phyloP scores from a whole-genome alignment of 768 basidiomycete genomes.

The Hirschioporus abietinus region DNA sequence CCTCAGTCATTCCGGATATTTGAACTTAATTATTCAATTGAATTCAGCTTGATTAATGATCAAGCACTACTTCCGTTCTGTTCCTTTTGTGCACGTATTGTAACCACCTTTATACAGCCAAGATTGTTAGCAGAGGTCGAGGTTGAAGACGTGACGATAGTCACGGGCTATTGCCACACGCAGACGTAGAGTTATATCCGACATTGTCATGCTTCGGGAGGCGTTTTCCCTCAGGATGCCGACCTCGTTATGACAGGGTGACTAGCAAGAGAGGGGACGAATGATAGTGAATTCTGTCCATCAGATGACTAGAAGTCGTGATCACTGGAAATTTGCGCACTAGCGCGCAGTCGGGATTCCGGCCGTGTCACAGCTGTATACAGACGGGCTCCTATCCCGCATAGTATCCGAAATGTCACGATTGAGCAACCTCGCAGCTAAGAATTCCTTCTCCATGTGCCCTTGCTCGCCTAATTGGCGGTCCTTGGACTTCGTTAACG shows the following conservation, averaged over 20 bases:
- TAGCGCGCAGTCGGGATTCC: not conserved
- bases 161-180: slow-evolving; percentile 1
- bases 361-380: not conserved
- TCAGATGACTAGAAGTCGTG: not conserved
- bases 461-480: slow-evolving; percentile 19
- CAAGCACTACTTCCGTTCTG: no score
- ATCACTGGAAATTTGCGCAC: not conserved
- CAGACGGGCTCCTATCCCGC: not conserved
- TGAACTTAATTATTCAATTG: no score
- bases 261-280: not conserved
- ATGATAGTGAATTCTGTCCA: not conserved
- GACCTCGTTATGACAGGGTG: not conserved
- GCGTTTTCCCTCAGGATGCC: not conserved
- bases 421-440: slow-evolving; percentile 59
- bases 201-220: slow-evolving; percentile 3
- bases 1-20: no score
- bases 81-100: no score
- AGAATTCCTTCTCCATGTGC: slow-evolving; percentile 65
- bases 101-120: no score
- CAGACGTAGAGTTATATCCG: not conserved
- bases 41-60: no score
- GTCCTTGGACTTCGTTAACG: slow-evolving; percentile 4
- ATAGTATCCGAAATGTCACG: slow-evolving; percentile 20
- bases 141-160: not conserved
- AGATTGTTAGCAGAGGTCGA: slow-evolving; percentile 16